Evolutionary conservation across 257 asterid species (phyloP).

Genomic region (Asclepias syriaca): DNA sequence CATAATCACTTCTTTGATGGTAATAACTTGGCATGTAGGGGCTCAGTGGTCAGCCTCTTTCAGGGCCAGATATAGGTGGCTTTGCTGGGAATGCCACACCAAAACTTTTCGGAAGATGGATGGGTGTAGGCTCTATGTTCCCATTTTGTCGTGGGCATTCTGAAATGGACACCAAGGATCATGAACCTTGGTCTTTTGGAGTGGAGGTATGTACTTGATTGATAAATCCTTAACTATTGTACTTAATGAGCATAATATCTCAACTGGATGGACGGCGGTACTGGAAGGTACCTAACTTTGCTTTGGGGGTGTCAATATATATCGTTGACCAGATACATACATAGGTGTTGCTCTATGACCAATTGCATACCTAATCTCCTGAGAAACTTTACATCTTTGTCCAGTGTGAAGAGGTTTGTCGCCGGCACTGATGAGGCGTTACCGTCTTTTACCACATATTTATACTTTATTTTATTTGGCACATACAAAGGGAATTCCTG

Average conservation of each 20-base stretch:
- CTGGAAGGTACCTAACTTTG: too few species aligned
- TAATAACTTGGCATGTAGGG: conserved; percentile 45
- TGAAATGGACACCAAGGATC: conserved; percentile 66
- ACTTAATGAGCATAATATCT: background rate
- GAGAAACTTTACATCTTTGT: conserved; percentile 12
- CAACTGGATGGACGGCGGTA: too few species aligned
- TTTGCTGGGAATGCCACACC: conserved; percentile 97
- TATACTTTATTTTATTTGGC: conserved; percentile 87
- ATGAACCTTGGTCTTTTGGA: conserved; percentile 99
- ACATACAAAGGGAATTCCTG: conserved; percentile 78
- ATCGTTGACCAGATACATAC: too few species aligned
- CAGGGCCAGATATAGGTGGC: conserved; percentile 99
- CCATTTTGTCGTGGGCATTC: conserved; percentile 99
- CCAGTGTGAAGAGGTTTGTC: conserved; percentile 96
- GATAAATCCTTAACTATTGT: background rate
- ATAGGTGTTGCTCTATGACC: too few species aligned
- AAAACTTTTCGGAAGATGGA: conserved; percentile 95
- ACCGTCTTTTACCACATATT: conserved; percentile 81
- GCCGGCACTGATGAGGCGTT: conserved; percentile 86
- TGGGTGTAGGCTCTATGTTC: conserved; percentile 91
- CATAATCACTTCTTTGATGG: conserved; percentile 5
- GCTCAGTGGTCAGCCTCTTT: conserved; percentile 86
- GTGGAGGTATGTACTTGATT: conserved; percentile 61
- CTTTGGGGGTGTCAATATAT: too few species aligned
- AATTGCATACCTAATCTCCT: too few species aligned